phyloP scores from a whole-genome alignment of 2,329 filamentous ascomycete genomes.

The Endoconidiophora laricicola region DNA sequence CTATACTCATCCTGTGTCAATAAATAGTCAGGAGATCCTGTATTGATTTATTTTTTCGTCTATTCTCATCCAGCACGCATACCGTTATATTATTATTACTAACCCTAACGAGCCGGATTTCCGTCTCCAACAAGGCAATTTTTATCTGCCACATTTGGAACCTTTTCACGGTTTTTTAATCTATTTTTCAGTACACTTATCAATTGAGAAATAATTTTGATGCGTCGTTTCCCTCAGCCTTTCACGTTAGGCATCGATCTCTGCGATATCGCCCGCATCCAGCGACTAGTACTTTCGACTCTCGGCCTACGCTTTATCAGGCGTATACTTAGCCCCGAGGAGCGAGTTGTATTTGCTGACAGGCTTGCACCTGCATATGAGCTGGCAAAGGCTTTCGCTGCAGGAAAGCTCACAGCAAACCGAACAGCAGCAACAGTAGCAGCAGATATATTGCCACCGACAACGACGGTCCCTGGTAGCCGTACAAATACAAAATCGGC shows the following conservation, averaged over 20 bases:
- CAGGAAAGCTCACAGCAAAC: neutral
- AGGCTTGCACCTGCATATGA: constrained; percentile 6
- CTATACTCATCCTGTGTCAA: too few relatives aligned
- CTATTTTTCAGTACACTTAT: neutral
- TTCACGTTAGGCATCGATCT: constrained; percentile 65
- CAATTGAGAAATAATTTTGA: neutral
- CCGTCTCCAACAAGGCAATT: neutral
- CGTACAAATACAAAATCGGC: too few relatives aligned
- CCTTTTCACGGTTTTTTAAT: neutral
- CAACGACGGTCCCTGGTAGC: too few relatives aligned
- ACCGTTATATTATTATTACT: too few relatives aligned
- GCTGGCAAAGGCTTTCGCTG: neutral
- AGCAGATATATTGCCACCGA: neutral
- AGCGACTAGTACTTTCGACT: constrained; percentile 33
- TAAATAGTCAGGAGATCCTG: too few relatives aligned
- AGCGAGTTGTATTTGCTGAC: constrained; percentile 17
- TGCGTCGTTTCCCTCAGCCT: constrained; percentile 42
- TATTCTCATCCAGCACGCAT: too few relatives aligned
- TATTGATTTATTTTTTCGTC: too few relatives aligned
- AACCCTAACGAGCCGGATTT: too few relatives aligned
- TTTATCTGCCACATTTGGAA: neutral
- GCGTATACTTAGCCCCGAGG: constrained; percentile 29
- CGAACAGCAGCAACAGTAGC: neutral
- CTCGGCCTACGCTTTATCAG: constrained; percentile 28
- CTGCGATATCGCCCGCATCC: constrained; percentile 51